A percentile compares a stretch with the other conserved stretches of the same genome.
Evolutionary conservation across 495 filamentous ascomycete species (phyloP).

Genomic region (Daldinia vernicosa): DNA sequence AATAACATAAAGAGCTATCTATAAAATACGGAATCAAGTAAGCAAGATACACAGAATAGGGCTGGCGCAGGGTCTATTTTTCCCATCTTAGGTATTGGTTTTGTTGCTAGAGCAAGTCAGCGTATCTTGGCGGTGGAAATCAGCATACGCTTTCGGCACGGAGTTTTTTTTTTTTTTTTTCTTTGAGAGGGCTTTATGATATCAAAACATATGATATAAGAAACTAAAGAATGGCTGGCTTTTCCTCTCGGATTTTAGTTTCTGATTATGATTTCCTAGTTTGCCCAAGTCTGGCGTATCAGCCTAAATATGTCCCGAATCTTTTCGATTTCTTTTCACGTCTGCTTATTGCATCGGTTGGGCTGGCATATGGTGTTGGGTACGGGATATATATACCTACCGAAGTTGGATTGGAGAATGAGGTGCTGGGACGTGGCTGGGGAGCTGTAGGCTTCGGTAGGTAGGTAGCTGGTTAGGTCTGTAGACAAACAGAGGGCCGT

Average conservation of each 20-base stretch:
- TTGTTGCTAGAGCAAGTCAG: constrained; percentile 2
- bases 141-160: not conserved
- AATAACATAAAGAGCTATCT: constrained; percentile 10
- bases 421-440: not conserved
- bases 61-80: constrained; percentile 1
- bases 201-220: not conserved
- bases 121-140: not conserved
- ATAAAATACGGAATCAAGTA: constrained; percentile 20
- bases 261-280: not conserved
- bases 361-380: not conserved
- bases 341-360: not conserved
- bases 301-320: not conserved
- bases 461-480: no score
- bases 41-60: not conserved
- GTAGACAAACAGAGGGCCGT: no score
- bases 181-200: not conserved
- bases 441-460: no score
- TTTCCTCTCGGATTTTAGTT: not conserved
- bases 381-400: not conserved
- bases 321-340: not conserved
- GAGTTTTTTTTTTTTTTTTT: not conserved
- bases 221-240: not conserved
- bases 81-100: not conserved
- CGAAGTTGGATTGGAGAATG: not conserved
- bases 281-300: not conserved